A percentile compares a stretch with the other conserved stretches of the same genome.
Conservation (phyloP, 2,329 filamentous ascomycete species). For the Emericellopsis atlantica region DNA sequence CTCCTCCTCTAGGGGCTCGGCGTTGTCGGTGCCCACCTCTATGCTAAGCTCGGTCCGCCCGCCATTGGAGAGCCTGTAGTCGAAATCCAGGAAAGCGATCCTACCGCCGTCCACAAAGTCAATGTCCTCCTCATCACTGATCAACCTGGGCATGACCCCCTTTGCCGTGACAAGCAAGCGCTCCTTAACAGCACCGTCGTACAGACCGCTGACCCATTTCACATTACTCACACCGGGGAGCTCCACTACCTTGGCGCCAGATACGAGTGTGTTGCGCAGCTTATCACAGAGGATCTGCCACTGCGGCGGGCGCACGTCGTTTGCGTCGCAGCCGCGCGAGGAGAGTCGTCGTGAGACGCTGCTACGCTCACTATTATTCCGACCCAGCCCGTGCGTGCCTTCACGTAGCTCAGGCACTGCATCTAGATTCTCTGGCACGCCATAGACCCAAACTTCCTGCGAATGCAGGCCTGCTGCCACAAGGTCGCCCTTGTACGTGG, state of each 20-base stretch:
- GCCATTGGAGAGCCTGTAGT: conserved; percentile 46
- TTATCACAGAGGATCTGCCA: conserved; percentile 60
- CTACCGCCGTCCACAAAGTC: conserved; percentile 71
- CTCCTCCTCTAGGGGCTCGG: conserved; percentile 62
- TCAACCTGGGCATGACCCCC: conserved; percentile 46
- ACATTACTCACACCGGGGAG: conserved; percentile 54
- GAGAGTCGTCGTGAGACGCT: conserved; percentile 17
- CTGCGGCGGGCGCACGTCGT: conserved; percentile 37
- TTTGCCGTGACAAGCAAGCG: conserved; percentile 60
- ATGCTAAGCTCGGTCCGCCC: conserved; percentile 47
- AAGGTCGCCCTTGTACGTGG: conserved; percentile 57
- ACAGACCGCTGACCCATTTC: conserved; percentile 55
- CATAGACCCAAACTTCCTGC: conserved; percentile 67
- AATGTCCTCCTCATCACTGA: conserved; percentile 57
- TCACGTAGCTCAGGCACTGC: conserved; percentile 34
- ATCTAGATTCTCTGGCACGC: conserved; percentile 61
- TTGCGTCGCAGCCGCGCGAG: conserved; percentile 13
- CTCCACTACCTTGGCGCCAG: conserved; percentile 52
- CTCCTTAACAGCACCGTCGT: conserved; percentile 33
- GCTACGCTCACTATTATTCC: conserved; percentile 16
- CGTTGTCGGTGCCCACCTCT: conserved; percentile 59
- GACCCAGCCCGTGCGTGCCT: conserved; percentile 11
- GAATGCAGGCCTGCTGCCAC: conserved; percentile 63
- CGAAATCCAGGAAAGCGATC: conserved; percentile 62
- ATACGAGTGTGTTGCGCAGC: conserved; percentile 56